phyloP scores from a whole-genome alignment of 805 yeast species.

The Kodamaea hsintzibuensis region DNA sequence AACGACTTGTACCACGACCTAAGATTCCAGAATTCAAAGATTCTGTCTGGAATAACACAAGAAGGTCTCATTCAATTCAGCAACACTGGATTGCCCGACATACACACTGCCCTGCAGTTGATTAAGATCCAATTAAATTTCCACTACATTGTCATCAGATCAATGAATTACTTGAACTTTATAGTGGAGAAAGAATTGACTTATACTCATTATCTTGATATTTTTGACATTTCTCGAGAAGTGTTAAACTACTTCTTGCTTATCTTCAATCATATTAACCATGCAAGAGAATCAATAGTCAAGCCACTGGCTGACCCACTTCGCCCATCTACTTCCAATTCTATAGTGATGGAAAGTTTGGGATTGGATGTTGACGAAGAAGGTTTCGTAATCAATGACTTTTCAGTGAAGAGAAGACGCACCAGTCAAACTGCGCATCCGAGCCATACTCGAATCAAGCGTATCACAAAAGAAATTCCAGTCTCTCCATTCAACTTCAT shows the following conservation, averaged over 20 bases:
- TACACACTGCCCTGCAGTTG: conserved; percentile 37
- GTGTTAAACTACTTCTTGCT: conserved; percentile 38
- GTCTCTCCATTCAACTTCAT: conserved; percentile 41
- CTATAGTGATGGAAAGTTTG: conserved; percentile 34
- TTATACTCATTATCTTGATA: conserved; percentile 32
- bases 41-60: conserved; percentile 13
- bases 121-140: conserved; percentile 46
- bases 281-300: conserved; percentile 10
- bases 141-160: conserved; percentile 43
- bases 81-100: conserved; percentile 39
- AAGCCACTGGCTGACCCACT: conserved; percentile 7
- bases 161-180: conserved; percentile 43
- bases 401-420: conserved; percentile 38
- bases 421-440: conserved; percentile 8
- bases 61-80: conserved; percentile 24
- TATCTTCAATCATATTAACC: conserved; percentile 32
- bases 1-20: conserved; percentile 35
- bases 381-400: conserved; percentile 47
- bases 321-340: conserved; percentile 12
- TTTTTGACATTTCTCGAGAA: conserved; percentile 40
- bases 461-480: conserved; percentile 31
- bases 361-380: conserved; percentile 46
- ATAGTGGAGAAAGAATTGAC: conserved; percentile 44
- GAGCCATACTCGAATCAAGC: conserved; percentile 11
- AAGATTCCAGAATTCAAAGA: conserved; percentile 18